Percentiles rank a stretch among this genome's conserved stretches.
These are phyloP conservation scores for Collybia sp. DNA, from an alignment of 768 basidiomycete species.

Conservation along the genomic window DNA sequence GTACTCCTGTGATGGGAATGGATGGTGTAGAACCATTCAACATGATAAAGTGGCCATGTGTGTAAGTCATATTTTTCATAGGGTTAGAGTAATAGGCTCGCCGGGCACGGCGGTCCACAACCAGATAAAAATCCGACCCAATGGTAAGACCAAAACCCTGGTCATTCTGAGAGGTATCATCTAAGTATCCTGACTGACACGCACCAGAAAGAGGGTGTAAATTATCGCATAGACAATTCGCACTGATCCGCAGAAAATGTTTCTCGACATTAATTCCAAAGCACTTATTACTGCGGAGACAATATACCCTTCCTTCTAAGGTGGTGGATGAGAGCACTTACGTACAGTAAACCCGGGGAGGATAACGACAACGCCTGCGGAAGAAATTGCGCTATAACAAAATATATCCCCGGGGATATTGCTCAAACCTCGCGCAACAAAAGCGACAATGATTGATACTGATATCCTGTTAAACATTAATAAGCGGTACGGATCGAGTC, in stretches of 20 bases:
- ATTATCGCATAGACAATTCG: constrained; percentile 84
- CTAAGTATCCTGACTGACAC: constrained; percentile 11
- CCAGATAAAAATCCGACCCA: constrained; percentile 76
- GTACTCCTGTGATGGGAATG: constrained; percentile 32
- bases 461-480: constrained; percentile 54
- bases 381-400: constrained; percentile 89
- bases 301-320: background rate
- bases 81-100: constrained; percentile 44
- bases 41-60: constrained; percentile 51
- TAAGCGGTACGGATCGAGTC: background rate
- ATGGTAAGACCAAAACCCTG: constrained; percentile 84
- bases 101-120: constrained; percentile 58
- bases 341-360: constrained; percentile 83
- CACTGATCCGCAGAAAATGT: constrained; percentile 77
- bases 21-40: constrained; percentile 40
- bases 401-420: constrained; percentile 71
- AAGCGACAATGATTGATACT: constrained; percentile 79
- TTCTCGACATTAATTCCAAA: constrained; percentile 76
- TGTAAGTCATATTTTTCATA: constrained; percentile 33
- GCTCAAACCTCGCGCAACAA: constrained; percentile 74
- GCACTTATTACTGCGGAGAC: constrained; percentile 60
- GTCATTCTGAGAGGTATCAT: background rate
- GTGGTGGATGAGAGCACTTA: constrained; percentile 30
- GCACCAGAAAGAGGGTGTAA: constrained; percentile 75
- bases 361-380: constrained; percentile 86